Percentiles rank a stretch among this genome's conserved stretches.
phyloP scores from a whole-genome alignment of 2,329 filamentous ascomycete genomes.

The Thielaviopsis cerberus region DNA sequence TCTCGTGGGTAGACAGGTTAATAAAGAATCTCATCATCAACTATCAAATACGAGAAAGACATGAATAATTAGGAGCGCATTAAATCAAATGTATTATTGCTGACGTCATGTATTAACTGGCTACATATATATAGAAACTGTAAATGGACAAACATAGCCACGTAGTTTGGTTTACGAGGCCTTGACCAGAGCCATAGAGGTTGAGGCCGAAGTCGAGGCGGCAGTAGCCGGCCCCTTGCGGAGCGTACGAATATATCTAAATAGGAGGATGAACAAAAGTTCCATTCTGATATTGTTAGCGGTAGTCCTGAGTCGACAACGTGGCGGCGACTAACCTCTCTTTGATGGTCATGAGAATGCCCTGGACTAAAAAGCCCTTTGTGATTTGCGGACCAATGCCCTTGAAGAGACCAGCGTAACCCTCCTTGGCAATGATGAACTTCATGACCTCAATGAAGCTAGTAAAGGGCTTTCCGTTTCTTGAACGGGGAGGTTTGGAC shows the following conservation, averaged over 20 bases:
- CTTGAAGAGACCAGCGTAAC: slow-evolving; percentile 73
- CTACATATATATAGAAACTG: not conserved
- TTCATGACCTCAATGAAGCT: slow-evolving; percentile 86
- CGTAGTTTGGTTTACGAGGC: not conserved
- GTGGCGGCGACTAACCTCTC: slow-evolving; percentile 48
- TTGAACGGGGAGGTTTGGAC: slow-evolving; percentile 68
- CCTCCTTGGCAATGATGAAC: slow-evolving; percentile 83
- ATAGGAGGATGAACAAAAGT: slow-evolving; percentile 66
- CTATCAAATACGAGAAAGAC: not conserved
- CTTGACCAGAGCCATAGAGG: slow-evolving; percentile 1
- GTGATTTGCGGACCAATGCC: slow-evolving; percentile 85
- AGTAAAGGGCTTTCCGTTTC: slow-evolving; percentile 81
- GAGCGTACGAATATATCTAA: slow-evolving; percentile 60
- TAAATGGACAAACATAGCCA: not conserved
- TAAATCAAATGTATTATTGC: not conserved
- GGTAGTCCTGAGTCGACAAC: not conserved
- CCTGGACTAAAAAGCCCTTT: slow-evolving; percentile 86
- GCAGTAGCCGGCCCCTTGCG: slow-evolving; percentile 25
- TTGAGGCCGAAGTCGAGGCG: not conserved
- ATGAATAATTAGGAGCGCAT: not conserved
- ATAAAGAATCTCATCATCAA: no score
- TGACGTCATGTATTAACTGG: not conserved
- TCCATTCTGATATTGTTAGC: slow-evolving; percentile 45
- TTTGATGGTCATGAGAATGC: slow-evolving; percentile 97
- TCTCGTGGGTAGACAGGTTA: no score